These are phyloP conservation scores for Linum tenue DNA, from an alignment of 345 rosid genomes.

Conservation along the genomic window DNA sequence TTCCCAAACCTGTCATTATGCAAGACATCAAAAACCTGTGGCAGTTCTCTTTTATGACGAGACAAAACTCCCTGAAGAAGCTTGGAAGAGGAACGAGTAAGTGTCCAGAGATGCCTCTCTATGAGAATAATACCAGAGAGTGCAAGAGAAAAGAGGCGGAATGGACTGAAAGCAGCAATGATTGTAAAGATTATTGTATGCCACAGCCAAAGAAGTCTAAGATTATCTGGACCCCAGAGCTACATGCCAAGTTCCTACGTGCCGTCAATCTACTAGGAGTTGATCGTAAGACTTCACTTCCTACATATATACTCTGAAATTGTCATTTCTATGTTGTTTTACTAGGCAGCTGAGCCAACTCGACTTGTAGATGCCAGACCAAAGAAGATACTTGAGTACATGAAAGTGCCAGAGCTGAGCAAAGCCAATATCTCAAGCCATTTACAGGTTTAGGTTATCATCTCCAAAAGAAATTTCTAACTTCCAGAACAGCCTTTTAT, in stretches of 20 bases:
- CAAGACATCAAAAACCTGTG: conserved; percentile 29
- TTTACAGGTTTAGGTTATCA: conserved; percentile 33
- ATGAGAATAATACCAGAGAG: background rate
- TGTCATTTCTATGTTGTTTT: background rate
- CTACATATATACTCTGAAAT: background rate
- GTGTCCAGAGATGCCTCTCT: background rate
- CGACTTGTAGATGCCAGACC: conserved; percentile 29
- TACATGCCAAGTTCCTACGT: conserved; percentile 29
- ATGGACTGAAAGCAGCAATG: conserved; percentile 11
- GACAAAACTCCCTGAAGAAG: background rate
- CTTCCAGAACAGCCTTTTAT: too few species aligned
- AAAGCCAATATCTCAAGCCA: conserved; percentile 38
- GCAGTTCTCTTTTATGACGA: conserved; percentile 30
- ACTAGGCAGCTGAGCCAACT: background rate
- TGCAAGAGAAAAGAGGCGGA: conserved; percentile 20
- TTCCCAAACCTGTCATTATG: conserved; percentile 35
- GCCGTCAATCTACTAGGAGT: conserved; percentile 31
- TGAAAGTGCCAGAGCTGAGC: conserved; percentile 38
- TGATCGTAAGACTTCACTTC: conserved; percentile 23
- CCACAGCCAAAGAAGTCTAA: conserved; percentile 28
- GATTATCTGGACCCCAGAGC: conserved; percentile 35
- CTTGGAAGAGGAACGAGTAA: background rate
- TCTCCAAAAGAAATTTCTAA: too few species aligned
- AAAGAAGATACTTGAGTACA: conserved; percentile 35
- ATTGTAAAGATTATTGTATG: conserved; percentile 5